A percentile compares a stretch with the other conserved stretches of the same genome.
Evolutionary conservation across 176 grass and related monocot genomes (phyloP).

Genomic region (Musa acuminata): DNA sequence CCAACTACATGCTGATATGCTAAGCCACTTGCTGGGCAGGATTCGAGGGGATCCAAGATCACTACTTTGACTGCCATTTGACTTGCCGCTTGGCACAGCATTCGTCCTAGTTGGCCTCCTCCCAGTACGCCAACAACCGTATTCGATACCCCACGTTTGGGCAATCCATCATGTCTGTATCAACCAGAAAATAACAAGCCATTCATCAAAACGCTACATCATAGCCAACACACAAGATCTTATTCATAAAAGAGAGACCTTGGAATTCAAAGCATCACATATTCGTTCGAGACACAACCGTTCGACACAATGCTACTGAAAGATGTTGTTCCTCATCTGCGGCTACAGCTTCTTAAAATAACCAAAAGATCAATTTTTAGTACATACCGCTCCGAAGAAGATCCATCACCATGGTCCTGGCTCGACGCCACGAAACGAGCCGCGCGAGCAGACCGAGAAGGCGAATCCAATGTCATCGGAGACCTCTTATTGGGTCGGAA

Average conservation of each 20-base stretch:
- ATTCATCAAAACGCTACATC: not conserved
- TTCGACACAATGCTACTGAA: not conserved
- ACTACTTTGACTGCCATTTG: conserved; percentile 65
- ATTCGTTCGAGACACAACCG: not conserved
- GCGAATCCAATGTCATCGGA: not conserved
- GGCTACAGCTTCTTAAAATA: too few relatives aligned
- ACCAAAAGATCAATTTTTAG: too few relatives aligned
- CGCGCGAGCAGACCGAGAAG: not conserved
- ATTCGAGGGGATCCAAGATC: conserved; percentile 53
- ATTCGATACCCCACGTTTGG: conserved; percentile 42
- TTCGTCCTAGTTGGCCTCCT: conserved; percentile 78
- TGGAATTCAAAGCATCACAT: not conserved
- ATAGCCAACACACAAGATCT: not conserved
- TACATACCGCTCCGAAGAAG: conserved; percentile 4
- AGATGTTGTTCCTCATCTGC: too few relatives aligned
- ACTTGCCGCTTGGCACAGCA: conserved; percentile 80
- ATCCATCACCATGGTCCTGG: not conserved
- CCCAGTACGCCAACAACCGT: conserved; percentile 69
- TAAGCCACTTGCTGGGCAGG: conserved; percentile 54
- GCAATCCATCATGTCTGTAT: conserved; percentile 21
- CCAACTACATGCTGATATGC: conserved; percentile 65
- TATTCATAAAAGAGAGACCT: not conserved
- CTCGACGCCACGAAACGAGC: not conserved
- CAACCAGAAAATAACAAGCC: not conserved
- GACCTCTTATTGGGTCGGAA: not conserved